Conservation (phyloP, 2,329 filamentous ascomycete species). For the Lachnellula cervina region DNA sequence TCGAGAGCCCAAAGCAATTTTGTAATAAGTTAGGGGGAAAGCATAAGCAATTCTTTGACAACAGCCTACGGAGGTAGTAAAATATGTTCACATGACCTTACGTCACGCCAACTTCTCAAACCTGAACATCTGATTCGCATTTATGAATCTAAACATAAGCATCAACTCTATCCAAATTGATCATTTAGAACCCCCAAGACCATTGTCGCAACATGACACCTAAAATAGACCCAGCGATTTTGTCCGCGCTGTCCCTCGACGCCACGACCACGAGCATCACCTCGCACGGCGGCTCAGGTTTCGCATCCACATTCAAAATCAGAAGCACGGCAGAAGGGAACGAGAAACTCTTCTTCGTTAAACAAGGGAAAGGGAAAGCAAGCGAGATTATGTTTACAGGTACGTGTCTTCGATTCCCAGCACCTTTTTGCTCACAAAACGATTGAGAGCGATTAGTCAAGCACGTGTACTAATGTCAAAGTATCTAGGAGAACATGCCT, state of each 20-base stretch:
- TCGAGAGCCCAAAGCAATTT: no score
- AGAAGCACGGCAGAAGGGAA: conserved; percentile 33
- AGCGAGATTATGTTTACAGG: conserved; percentile 67
- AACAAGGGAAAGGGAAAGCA: conserved; percentile 57
- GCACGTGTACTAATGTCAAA: no score
- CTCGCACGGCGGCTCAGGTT: conserved; percentile 61
- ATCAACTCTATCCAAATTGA: not conserved
- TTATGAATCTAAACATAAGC: not conserved
- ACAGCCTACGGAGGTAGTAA: not conserved
- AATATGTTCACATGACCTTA: conserved; percentile 7
- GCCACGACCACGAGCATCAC: conserved; percentile 49
- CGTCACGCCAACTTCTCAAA: conserved; percentile 1
- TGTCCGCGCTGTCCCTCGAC: conserved; percentile 56
- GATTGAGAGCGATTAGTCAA: not conserved
- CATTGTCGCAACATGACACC: conserved; percentile 33
- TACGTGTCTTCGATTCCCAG: conserved; percentile 25
- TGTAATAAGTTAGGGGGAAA: no score
- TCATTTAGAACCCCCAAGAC: not conserved
- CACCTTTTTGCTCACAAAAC: conserved; percentile 4
- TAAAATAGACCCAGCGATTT: conserved; percentile 58
- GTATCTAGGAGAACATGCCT: conserved; percentile 68
- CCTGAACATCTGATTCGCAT: not conserved
- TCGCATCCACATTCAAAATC: conserved; percentile 62
- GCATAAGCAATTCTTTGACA: no score
- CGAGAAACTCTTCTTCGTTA: conserved; percentile 60